These are phyloP conservation scores for Solanum paucissectum DNA, from an alignment of 257 asterid species.

Conservation along the genomic window DNA sequence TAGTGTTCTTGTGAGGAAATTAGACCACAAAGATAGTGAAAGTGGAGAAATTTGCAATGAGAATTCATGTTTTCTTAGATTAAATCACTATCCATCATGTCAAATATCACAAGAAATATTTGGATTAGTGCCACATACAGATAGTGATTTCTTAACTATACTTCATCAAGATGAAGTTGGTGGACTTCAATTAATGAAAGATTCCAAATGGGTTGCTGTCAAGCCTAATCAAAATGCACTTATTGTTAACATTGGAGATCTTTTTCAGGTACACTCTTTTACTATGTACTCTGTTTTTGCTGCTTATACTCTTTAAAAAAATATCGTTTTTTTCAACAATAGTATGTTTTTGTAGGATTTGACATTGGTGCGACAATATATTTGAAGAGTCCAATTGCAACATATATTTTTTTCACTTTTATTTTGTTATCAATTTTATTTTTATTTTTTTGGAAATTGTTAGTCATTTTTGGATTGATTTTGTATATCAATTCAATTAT, in stretches of 20 bases:
- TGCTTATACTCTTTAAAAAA: too few species aligned
- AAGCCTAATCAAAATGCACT: slow-evolving; percentile 54
- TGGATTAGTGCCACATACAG: slow-evolving; percentile 71
- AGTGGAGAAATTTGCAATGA: slow-evolving; percentile 26
- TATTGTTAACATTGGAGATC: slow-evolving; percentile 76
- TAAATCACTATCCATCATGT: slow-evolving; percentile 51
- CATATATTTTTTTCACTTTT: not conserved
- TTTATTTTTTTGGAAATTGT: too few species aligned
- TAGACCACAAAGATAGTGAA: slow-evolving; percentile 12
- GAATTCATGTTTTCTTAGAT: slow-evolving; percentile 47
- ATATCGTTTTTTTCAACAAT: too few species aligned
- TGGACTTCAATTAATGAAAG: slow-evolving; percentile 66
- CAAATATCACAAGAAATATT: slow-evolving; percentile 14
- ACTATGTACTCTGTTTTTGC: too few species aligned
- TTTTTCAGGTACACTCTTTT: slow-evolving; percentile 44
- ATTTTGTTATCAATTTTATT: too few species aligned
- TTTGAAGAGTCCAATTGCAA: not conserved
- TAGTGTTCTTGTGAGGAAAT: slow-evolving; percentile 27
- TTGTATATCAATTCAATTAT: not conserved
- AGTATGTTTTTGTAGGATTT: too few species aligned
- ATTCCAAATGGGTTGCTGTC: slow-evolving; percentile 56
- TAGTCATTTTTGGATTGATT: not conserved
- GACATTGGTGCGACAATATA: not conserved
- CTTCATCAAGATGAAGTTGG: slow-evolving; percentile 73
- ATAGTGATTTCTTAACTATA: slow-evolving; percentile 63